Evolutionary conservation across 169 alveolate genomes (phyloP), one percentile per base, ranked within the genome.

Genomic region (Plasmodium berghei): DNA sequence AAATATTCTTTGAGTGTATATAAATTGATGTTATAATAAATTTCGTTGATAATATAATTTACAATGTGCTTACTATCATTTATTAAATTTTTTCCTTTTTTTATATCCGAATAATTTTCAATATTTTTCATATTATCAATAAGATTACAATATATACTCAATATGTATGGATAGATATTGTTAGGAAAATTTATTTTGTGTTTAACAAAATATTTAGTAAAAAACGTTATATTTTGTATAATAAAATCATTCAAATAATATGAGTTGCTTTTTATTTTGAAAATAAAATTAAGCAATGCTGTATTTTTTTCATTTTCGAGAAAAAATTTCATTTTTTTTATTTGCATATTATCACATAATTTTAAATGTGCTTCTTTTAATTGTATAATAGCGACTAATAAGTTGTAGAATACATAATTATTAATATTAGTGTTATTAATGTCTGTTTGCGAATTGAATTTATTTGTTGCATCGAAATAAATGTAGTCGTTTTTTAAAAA

Each of bases 11-110:
- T 86, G 18, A 86, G 75, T 46, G 91, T 86, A 16, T 59, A 86
- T 40, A 58, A 20, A 70, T 71, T 40, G 3, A 86, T 70, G 45
- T 46, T 42, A 48, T 58, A 2, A 86, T 86, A 86, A 9, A 71
- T 86, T 86, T 86, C 83, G 46, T 86, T 86, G 28, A 86, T 59
- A 16, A 59, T 12, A 71, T 86, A 72, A 86, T 86, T 86, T 10
- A 86, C 34, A 86, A 70, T 86, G 56, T 86, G 45, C 22, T 70
- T 86, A n/a, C 58, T 6, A 5, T 86, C 91, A 61, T 54, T 86
- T n/a, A 86, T n/a, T 45, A 86, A 20, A 34, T 48, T 46, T n/a
- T 67, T 83, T 28, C 34, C 72, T 59, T 86, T 86, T 59, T 71
- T 86, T 46, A 70, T n/a, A 26, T 72, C 91, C 16, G 67, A 18